phyloP scores from a whole-genome alignment of 2,329 filamentous ascomycete genomes.

The Ophiostoma perfectum region DNA sequence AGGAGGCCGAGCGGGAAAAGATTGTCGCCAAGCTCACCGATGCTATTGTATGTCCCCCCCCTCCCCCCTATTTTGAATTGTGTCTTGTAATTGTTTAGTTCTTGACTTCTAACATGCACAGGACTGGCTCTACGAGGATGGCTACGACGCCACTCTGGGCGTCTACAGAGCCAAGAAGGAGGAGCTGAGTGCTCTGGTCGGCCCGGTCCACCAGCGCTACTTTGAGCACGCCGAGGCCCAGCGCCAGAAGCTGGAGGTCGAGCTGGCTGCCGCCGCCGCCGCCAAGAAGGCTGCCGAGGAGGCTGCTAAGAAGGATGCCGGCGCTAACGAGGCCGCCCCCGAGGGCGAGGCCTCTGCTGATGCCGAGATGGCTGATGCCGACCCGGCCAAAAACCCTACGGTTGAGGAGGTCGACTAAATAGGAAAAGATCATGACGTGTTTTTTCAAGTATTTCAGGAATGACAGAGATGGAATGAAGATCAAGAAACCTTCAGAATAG shows the following conservation, averaged over 20 bases:
- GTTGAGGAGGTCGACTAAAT: conserved; percentile 25
- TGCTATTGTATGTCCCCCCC: conserved; percentile 33
- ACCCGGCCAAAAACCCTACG: conserved; percentile 33
- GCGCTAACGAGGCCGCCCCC: conserved; percentile 39
- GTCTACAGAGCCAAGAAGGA: conserved; percentile 94
- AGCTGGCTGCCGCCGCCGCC: conserved; percentile 69
- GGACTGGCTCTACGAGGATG: conserved; percentile 97
- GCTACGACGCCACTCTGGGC: conserved; percentile 89
- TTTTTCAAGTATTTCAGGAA: not conserved
- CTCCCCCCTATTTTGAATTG: too few relatives aligned
- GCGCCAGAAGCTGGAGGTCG: conserved; percentile 71
- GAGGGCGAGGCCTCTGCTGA: conserved; percentile 43
- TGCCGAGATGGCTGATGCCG: conserved; percentile 60
- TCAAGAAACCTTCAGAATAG: conserved; percentile 13
- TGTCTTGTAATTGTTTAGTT: too few relatives aligned
- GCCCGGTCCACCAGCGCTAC: conserved; percentile 88
- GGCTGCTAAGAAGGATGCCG: conserved; percentile 40
- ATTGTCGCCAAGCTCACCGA: conserved; percentile 76
- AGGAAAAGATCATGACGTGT: not conserved
- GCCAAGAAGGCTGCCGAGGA: conserved; percentile 62
- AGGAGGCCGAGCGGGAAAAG: conserved; percentile 44
- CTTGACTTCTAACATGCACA: conserved; percentile 33
- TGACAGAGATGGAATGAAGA: conserved; percentile 7
- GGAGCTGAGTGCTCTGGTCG: conserved; percentile 84
- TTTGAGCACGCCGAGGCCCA: conserved; percentile 91